Evolutionary conservation across 257 asterid genomes (phyloP), one percentile per base, ranked within the genome.

Genomic region (Solanum chilense): DNA sequence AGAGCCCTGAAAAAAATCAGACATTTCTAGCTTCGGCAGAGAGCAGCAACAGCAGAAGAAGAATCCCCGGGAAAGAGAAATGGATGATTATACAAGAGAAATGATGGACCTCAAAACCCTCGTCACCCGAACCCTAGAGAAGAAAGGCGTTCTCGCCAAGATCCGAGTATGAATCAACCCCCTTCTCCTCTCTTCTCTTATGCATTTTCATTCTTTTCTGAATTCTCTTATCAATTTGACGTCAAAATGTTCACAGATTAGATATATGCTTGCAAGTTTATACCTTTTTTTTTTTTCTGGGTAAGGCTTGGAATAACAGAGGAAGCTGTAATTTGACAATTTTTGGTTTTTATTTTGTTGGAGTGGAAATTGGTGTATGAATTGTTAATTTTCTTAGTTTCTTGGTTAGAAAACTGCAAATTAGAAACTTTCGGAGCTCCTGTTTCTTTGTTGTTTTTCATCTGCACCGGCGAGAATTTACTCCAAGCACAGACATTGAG

Each of bases 61-160:
- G 29, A 37, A 39, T n/a, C 52, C 42, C 27, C n/a, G 3, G 10
- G 44, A 13, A n/a, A 11, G 14, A 69, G 75, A 45, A 49, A 81
- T 81, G 99, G 99, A 97, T 90, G 99, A 97, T 91, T 96, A 97
- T 82, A 94, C 98, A n/a, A 86, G 99, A 91, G 99, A 97, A 89
- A 97, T 97, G 99, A 97, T 97, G 99, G 99, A 97, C 94, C 96
- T 97, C 87, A 97, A 97, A 88, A 97, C 99, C 93, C 95, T 97
- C 18, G 98, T 97, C 87, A 95, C 99, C 27, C 98, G 98, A 66
- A 97, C 99, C 81, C 96, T 97, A 76, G 99, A 97, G 93, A 97
- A 97, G 93, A 97, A 97, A 85, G 99, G 99, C 89, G 99, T 97
- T 20, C 99, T 97, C 35, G 99, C 99, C 87, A 97, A 95, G 99